Base-by-base conservation (phyloP, 495 filamentous ascomycete genomes). In the Physcia stellaris region DNA sequence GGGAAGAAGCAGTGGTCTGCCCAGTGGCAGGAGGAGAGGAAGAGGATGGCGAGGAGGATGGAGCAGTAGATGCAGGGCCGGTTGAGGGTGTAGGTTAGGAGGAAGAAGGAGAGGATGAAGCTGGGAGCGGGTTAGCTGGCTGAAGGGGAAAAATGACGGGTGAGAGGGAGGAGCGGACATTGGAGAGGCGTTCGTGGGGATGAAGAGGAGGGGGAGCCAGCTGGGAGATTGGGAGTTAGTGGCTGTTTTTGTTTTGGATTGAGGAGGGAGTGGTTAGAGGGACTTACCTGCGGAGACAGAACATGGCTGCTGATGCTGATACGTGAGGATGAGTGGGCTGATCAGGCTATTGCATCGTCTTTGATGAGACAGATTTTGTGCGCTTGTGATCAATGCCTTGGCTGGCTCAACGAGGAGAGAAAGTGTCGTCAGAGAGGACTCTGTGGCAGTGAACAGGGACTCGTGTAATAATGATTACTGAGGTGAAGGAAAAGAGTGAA, bases 31-130 rank as follows among this genome's bases (percentile, higher is more conserved):
- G 83, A 87, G 12, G 83, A 87, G 32, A 77, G 66, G 65, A 93
- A 93, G 46, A 93, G 79, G 40, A 88, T 83, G 45, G 92, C 65
- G 39, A 93, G 82, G 22, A 93, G 77, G 40, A 85, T 70, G 39
- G 84, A 87, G 68, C 85, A 93, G 71, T 93, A 86, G 50, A 87
- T 73, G 63, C 85, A 93, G 40, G 85, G 85, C 39, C 85, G 73
- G 55, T 88, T 86, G 46, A 93, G 75, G 55, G 87, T 77, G 63
- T 92, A 93, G 48, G 84, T 93, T 51, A 82, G 77, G 46, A 86
- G 63, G 60, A 93, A 82, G 67, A 90, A 92, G 53, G 87, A 77
- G 57, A 88, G 74, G 47, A 93, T 84, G 65, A 92, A 90, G 43
- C 83, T 75, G 6, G 79, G 79, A 35, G 78, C 85, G 83, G 40